Base-by-base conservation (phyloP, 2,329 filamentous ascomycete genomes). In the Penicillium sp. region DNA sequence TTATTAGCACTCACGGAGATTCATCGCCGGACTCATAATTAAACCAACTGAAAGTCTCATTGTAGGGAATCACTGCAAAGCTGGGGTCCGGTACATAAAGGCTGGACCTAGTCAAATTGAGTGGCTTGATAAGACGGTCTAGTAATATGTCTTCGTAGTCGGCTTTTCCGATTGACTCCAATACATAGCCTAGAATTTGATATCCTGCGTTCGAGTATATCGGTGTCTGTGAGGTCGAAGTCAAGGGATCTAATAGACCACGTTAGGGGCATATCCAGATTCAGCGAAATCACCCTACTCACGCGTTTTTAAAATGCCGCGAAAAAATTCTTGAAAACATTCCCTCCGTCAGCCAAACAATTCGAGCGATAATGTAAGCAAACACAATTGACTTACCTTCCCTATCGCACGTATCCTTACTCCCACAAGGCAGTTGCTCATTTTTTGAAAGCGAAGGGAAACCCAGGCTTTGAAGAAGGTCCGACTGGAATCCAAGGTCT, bases 101-200 rank as follows among this genome's bases (percentile, higher is more conserved):
- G 66, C 12, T 42, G 53, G 70, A 56, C 68, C 67, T 59, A 67
- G 76, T 77, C 21, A 82, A 62, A 1, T 70, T 69, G 8, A 81
- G 67, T 3, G 77, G 75, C 27, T 71, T 62, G 25, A 78, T 67
- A 9, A 81, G 54, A 3, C 71, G 66, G 2, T 74, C 62, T 17
- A 74, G 54, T 2, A 81, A 57, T 0, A 77, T 61, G 0, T 72
- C 62, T 17, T 68, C 60, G 40, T 74, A 79, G 0, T 67, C 61
- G 42, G 74, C 70, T 2, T 73, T 71, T 0, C 74, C 76, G 7
- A 81, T 75, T 4, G 67, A 72, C 64, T 74, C 78, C 38, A 73
- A 67, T 27, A 68, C 76, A 67, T 72, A 77, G 43, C 61, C 77
- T 48, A 76, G 57, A 4, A 75, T 60, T 49, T 70, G 69, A 40